These are phyloP conservation scores for Sporopachydermia quercuum DNA, from an alignment of 805 yeast species.

Conservation along the genomic window DNA sequence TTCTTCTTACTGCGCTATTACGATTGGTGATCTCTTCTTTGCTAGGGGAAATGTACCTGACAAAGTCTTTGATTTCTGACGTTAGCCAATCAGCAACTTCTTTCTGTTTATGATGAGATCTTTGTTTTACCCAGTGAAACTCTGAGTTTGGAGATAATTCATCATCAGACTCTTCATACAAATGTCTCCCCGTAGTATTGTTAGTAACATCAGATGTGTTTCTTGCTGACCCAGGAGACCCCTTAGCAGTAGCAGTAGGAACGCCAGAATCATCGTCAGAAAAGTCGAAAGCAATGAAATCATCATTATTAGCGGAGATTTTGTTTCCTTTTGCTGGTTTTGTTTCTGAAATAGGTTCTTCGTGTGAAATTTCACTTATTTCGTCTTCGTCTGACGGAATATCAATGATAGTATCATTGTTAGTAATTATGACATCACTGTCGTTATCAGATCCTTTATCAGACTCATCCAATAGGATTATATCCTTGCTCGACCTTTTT, in stretches of 20 bases:
- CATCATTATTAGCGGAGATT: not conserved
- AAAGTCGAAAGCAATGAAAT: not conserved
- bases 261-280: not conserved
- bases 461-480: too few relatives aligned
- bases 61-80: slow-evolving; percentile 72
- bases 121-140: slow-evolving; percentile 67
- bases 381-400: not conserved
- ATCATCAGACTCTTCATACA: not conserved
- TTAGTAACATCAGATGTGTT: not conserved
- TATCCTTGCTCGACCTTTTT: too few relatives aligned
- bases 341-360: not conserved
- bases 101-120: slow-evolving; percentile 60
- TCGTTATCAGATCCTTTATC: not conserved
- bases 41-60: slow-evolving; percentile 75
- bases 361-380: not conserved
- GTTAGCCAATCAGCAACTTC: slow-evolving; percentile 83
- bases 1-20: slow-evolving; percentile 43
- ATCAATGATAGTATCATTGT: not conserved
- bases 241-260: not conserved
- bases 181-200: not conserved
- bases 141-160: slow-evolving; percentile 12
- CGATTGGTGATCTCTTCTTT: slow-evolving; percentile 54
- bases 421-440: not conserved
- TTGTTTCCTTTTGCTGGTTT: too few relatives aligned
- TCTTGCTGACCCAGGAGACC: not conserved